phyloP scores from a whole-genome alignment of 768 basidiomycete species.

The Terana coerulea region DNA sequence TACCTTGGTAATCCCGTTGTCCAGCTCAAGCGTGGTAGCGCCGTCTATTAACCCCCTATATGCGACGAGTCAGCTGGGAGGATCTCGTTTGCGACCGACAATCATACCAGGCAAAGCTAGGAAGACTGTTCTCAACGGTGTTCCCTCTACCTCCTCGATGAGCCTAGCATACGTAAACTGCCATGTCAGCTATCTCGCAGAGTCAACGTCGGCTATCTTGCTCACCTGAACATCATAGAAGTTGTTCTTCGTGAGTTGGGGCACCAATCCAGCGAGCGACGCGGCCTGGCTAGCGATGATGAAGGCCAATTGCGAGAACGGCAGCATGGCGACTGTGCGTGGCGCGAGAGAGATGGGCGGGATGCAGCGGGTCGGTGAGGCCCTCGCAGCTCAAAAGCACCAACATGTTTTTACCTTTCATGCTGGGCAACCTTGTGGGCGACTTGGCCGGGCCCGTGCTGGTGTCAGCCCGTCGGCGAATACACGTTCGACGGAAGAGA shows the following conservation, averaged over 20 bases:
- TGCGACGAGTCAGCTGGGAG: background rate
- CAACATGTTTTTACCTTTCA: background rate
- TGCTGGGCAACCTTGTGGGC: background rate
- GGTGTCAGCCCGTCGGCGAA: conserved; percentile 1
- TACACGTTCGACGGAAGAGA: conserved; percentile 9
- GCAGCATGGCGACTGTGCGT: conserved; percentile 2
- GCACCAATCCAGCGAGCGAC: conserved; percentile 28
- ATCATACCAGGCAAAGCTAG: conserved; percentile 70
- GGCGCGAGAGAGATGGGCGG: conserved; percentile 1
- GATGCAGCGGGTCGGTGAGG: background rate
- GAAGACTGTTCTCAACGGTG: conserved; percentile 67
- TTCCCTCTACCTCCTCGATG: conserved; percentile 78
- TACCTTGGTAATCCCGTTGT: conserved; percentile 74
- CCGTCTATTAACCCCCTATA: conserved; percentile 71
- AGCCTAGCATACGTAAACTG: conserved; percentile 38
- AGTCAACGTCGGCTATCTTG: conserved; percentile 7
- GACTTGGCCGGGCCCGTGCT: background rate
- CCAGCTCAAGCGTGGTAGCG: conserved; percentile 72
- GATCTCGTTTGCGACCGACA: conserved; percentile 4
- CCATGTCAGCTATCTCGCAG: background rate
- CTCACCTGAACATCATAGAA: conserved; percentile 52
- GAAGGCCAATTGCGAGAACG: conserved; percentile 1
- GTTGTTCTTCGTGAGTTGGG: conserved; percentile 15
- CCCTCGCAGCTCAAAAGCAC: background rate
- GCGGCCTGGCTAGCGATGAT: conserved; percentile 11